Evolutionary conservation across 2,329 filamentous ascomycete genomes (phyloP).

Genomic region (Claviceps cyperi): DNA sequence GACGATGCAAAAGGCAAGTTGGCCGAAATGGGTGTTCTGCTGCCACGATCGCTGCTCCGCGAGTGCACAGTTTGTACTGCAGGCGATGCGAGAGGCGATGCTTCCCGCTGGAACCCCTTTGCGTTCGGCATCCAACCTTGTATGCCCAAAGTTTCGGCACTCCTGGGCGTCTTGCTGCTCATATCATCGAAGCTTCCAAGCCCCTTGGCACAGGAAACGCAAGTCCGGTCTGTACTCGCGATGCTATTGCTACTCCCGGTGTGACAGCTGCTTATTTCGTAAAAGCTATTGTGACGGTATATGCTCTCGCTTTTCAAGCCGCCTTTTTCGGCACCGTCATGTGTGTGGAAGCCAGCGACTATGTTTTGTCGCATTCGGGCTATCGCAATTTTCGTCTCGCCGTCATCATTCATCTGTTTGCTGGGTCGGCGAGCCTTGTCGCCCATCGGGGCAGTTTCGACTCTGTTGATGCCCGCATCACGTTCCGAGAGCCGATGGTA

Average conservation of each 20-base stretch:
- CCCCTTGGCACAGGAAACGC: too few relatives aligned
- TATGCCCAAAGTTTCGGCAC: neutral
- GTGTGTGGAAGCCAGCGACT: neutral
- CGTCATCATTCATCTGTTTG: neutral
- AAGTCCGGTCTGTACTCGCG: constrained; percentile 1
- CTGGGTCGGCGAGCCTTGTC: neutral
- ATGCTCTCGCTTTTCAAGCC: constrained; percentile 8
- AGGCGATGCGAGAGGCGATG: neutral
- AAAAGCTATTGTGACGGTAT: neutral
- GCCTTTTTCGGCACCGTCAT: constrained; percentile 27
- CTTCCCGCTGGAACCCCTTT: neutral
- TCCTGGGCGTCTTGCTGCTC: neutral
- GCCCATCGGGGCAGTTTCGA: neutral
- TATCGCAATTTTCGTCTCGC: constrained; percentile 2
- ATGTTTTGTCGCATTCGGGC: constrained; percentile 6
- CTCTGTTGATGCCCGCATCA: neutral
- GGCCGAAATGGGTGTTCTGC: neutral
- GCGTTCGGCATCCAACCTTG: neutral
- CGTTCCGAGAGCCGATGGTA: neutral
- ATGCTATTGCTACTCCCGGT: neutral
- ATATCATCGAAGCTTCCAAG: neutral
- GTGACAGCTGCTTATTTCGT: neutral
- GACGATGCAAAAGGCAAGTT: neutral
- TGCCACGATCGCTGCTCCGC: neutral
- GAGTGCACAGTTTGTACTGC: neutral